These are phyloP conservation scores for Trypanosoma rangeli DNA, from an alignment of 208 protist species.

Conservation along the genomic window DNA sequence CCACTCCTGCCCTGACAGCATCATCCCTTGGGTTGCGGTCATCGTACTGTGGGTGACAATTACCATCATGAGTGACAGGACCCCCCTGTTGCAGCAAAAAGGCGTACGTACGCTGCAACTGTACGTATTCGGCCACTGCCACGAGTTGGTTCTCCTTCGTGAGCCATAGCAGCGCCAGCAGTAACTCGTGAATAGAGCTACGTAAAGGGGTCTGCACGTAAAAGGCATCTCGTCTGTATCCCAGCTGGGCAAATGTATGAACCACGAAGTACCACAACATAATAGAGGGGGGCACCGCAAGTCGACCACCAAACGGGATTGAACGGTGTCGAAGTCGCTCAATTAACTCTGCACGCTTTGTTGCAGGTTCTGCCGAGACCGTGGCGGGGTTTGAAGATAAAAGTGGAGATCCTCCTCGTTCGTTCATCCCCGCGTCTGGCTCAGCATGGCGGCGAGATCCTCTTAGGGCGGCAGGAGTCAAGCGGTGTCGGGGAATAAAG, in stretches of 20 bases:
- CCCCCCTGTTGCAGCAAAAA: conserved; percentile 49
- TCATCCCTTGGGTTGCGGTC: background rate
- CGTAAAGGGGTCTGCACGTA: conserved; percentile 59
- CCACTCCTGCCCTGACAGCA: background rate
- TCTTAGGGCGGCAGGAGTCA: background rate
- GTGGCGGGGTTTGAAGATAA: background rate
- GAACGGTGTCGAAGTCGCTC: background rate
- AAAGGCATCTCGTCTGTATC: conserved; percentile 63
- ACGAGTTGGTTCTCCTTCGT: conserved; percentile 67
- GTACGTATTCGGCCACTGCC: conserved; percentile 65
- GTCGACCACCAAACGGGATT: conserved; percentile 6
- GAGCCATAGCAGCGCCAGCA: conserved; percentile 80
- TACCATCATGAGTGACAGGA: conserved; percentile 1
- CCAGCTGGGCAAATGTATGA: conserved; percentile 52
- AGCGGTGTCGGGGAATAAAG: background rate
- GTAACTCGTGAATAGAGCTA: conserved; percentile 53
- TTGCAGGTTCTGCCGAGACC: background rate
- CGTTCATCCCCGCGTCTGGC: background rate
- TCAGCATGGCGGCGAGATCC: background rate
- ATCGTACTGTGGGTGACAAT: background rate
- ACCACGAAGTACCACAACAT: conserved; percentile 53
- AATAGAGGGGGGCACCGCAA: conserved; percentile 29
- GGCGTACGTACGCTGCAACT: conserved; percentile 42
- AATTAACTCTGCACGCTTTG: background rate
- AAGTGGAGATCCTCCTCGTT: background rate